Evolutionary conservation across 1,284 basidiomycete species (phyloP).

Genomic region (Heimioporus retisporus): DNA sequence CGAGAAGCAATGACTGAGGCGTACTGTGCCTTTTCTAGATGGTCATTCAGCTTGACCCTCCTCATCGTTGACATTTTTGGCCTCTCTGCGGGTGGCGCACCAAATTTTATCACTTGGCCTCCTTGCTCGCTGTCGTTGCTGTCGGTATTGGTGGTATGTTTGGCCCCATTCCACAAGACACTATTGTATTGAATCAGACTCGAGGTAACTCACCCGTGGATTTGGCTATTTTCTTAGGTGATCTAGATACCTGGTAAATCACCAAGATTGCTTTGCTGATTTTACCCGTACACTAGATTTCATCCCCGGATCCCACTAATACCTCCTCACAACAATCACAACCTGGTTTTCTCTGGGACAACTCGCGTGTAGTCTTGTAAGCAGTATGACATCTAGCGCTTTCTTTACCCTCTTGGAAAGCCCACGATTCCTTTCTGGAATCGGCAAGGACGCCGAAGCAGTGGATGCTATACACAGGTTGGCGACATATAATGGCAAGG

Average conservation of each 20-base stretch:
- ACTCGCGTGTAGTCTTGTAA: constrained; percentile 69
- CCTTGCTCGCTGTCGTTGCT: constrained; percentile 56
- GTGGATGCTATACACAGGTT: constrained; percentile 67
- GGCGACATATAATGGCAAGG: constrained; percentile 67
- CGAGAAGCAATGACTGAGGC: not conserved
- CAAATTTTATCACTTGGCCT: constrained; percentile 55
- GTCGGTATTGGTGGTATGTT: constrained; percentile 58
- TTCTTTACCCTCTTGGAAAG: constrained; percentile 72
- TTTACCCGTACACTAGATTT: constrained; percentile 58
- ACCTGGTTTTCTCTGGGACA: constrained; percentile 81
- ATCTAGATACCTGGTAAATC: constrained; percentile 14
- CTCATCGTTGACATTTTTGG: constrained; percentile 69
- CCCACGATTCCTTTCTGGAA: constrained; percentile 70
- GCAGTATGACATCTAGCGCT: constrained; percentile 21
- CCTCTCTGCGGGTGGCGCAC: constrained; percentile 56
- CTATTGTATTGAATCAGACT: constrained; percentile 8
- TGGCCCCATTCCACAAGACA: not conserved
- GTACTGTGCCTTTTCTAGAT: constrained; percentile 40
- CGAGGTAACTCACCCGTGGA: constrained; percentile 70
- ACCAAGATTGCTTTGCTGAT: not conserved
- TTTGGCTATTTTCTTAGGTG: constrained; percentile 71
- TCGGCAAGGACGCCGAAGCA: constrained; percentile 71
- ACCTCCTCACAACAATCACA: constrained; percentile 73
- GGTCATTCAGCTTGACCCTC: constrained; percentile 74
- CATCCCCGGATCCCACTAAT: constrained; percentile 73